Evolutionary conservation across 2,329 filamentous ascomycete genomes (phyloP), one percentile per base, ranked within the genome.

Genomic region (Botrytis squamosa): DNA sequence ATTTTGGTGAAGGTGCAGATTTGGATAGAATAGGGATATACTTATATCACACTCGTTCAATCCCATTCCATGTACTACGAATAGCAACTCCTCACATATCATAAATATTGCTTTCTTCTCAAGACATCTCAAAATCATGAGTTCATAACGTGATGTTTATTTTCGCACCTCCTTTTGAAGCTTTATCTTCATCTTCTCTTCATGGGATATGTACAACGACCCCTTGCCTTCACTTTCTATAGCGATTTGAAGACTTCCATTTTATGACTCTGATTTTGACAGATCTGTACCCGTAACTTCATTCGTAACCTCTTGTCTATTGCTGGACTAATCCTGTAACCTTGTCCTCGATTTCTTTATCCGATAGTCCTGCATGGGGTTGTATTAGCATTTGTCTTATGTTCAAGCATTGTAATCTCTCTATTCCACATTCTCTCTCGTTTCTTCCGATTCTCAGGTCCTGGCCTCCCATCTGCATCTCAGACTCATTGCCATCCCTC

Each of bases 341-440:
- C 65, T 71, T 73, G n/a, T 71, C 70, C 59, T 75, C 71, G 76
- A 93, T 92, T 78, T 90, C 87, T 82, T 92, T 88, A 82, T 92
- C 90, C 78, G 90, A 88, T 79, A 93, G 83, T 75, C 90, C 90
- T 91, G 29, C n/a, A 57, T 36, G 40, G 29, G 40, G 0, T 25
- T 14, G 22, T 18, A 4, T 72, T 72, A 59, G 46, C 22, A 68
- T 52, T 59, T 33, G 14, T n/a, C 36, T n/a, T 12, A 4, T 22
- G 6, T 16, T 3, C n/a, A 22, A 42, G 20, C n/a, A 36, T 10
- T 25, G 29, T 44, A 7, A 1, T 7, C 8, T 14, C 44, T 36
- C 7, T 38, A 4, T 29, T 36, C 20, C n/a, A 33, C 22, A 70
- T 63, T 40, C 42, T 29, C 14, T 76, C 84, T 77, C 82, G 3